Conservation (phyloP, 305 asterid genomes). For the Fraxinus ornus region DNA sequence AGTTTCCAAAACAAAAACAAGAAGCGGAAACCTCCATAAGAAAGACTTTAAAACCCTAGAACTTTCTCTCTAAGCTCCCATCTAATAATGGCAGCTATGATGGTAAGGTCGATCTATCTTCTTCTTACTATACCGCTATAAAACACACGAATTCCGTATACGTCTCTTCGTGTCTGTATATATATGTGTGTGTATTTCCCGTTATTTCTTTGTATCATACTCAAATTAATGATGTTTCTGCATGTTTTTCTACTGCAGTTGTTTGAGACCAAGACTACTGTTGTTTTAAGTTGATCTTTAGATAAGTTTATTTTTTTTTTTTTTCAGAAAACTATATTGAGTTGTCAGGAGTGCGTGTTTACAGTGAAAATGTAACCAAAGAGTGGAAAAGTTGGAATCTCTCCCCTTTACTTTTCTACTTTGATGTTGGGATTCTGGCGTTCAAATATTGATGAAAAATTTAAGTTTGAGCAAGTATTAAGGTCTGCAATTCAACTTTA, state of each 20-base stretch:
- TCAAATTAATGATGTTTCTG: background rate
- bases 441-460: background rate
- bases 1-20: background rate
- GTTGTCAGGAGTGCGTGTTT: background rate
- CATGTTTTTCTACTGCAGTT: background rate
- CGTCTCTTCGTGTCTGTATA: background rate
- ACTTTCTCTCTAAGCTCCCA: background rate
- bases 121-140: background rate
- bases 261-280: background rate
- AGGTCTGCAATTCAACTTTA: background rate
- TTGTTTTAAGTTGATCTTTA: background rate
- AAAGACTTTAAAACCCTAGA: background rate
- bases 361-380: background rate
- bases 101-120: constrained; percentile 19
- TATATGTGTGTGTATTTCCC: background rate
- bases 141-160: background rate
- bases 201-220: background rate
- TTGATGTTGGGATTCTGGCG: background rate
- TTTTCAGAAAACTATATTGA: background rate
- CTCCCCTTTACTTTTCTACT: background rate
- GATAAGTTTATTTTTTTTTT: background rate
- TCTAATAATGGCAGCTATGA: constrained; percentile 30
- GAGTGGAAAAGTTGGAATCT: background rate
- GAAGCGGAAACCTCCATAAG: background rate
- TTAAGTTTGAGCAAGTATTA: background rate